Conservation (phyloP, 139 green algal genomes). For the Closterium sp. region DNA sequence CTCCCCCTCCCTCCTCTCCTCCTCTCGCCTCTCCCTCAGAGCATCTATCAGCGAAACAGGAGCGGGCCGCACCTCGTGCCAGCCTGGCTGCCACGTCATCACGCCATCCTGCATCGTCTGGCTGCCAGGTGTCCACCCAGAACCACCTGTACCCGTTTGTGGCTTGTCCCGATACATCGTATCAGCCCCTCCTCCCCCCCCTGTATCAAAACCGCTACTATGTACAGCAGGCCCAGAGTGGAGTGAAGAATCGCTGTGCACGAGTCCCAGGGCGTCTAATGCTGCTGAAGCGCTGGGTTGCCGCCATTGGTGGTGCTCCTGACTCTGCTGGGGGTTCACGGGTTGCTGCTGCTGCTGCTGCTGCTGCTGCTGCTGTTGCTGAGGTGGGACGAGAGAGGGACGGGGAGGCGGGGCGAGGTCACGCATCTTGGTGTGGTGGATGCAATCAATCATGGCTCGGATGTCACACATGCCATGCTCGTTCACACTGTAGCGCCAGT, state of each 20-base stretch:
- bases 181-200: background rate
- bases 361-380: background rate
- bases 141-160: background rate
- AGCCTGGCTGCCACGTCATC: background rate
- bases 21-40: background rate
- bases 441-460: conserved; percentile 64
- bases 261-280: background rate
- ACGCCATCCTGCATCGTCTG: background rate
- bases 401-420: conserved; percentile 62
- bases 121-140: background rate
- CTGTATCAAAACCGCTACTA: background rate
- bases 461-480: conserved; percentile 54
- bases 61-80: background rate
- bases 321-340: background rate
- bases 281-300: background rate
- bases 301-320: background rate
- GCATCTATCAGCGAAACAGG: background rate
- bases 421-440: conserved; percentile 78
- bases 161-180: background rate
- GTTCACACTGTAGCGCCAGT: conserved; percentile 88
- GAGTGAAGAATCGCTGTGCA: background rate
- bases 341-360: conserved; percentile 1
- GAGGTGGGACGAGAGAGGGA: background rate
- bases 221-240: background rate
- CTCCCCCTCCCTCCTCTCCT: background rate